These are phyloP conservation scores for Mycena galopus DNA, from an alignment of 768 basidiomycete species.

Conservation along the genomic window DNA sequence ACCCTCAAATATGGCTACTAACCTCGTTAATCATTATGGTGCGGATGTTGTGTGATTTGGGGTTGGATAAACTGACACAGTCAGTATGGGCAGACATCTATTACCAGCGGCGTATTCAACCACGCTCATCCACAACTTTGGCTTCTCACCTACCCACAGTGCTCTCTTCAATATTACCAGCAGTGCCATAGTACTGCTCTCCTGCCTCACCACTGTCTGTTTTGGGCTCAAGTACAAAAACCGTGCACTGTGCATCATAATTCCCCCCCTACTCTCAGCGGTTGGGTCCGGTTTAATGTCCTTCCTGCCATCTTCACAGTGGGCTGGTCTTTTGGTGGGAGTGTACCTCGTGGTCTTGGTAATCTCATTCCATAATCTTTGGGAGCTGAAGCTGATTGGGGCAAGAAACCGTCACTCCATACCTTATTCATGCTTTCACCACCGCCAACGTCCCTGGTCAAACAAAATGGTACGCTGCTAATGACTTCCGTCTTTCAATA, in stretches of 20 bases:
- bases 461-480: slow-evolving; percentile 26
- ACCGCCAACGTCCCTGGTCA: slow-evolving; percentile 35
- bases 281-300: slow-evolving; percentile 33
- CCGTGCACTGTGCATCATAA: slow-evolving; percentile 28
- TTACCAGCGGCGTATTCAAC: slow-evolving; percentile 30
- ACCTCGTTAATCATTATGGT: slow-evolving; percentile 22
- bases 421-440: slow-evolving; percentile 29
- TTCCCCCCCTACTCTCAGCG: slow-evolving; percentile 23
- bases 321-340: slow-evolving; percentile 31
- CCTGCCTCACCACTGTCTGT: slow-evolving; percentile 33
- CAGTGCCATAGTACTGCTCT: slow-evolving; percentile 28
- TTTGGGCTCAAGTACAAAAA: slow-evolving; percentile 25
- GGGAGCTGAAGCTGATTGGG: background rate
- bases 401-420: slow-evolving; percentile 30
- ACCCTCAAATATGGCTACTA: slow-evolving; percentile 35
- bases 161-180: slow-evolving; percentile 35
- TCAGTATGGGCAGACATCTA: slow-evolving; percentile 11
- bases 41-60: background rate
- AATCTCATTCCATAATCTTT: background rate
- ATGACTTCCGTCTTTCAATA: background rate
- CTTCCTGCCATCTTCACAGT: slow-evolving; percentile 27
- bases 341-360: slow-evolving; percentile 36
- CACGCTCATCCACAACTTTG: slow-evolving; percentile 36
- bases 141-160: slow-evolving; percentile 27
- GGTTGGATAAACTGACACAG: background rate